Base-by-base conservation (phyloP, 495 filamentous ascomycete species). In the Penicillium egyptiacum region DNA sequence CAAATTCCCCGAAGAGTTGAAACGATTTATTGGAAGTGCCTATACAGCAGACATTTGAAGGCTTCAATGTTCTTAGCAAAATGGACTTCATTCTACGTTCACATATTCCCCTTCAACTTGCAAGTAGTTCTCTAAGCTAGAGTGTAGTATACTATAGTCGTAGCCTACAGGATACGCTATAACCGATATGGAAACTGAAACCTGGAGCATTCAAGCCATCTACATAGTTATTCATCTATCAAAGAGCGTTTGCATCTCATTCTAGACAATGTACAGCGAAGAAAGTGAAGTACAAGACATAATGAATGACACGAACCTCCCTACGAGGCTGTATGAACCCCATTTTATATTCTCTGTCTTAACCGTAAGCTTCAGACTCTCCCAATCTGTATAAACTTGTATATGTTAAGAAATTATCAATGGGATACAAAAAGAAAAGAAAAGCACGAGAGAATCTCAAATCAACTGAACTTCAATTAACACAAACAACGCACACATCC, bases 391-490 rank as follows among this genome's bases (percentile, higher is more conserved):
- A 7, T 17, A 46, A 46, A 46, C 25, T 26, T 46, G 50, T 37
- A 7, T 17, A 26, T 17, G 5, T 7, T 53, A n/a, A 39, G 33
- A 25, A 41, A 17, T n/a, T 39, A 37, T 37, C 16, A 39, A 39
- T n/a, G 16, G n/a, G 7, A 17, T 39, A 17, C 16, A 8, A 39
- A 39, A n/a, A 6, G 8, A 39, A 39, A n/a, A 6, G 8, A 9
- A n/a, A 39, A 39, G 10, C 35, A 39, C 35, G n/a, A 17, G 31
- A 35, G 31, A 14, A 39, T 39, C 35, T 39, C 35, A 39, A 39
- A 8, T 39, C 35, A 50, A 37, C 9, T 12, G 3, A 50, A 51
- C 6, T 51, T 51, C 49, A 40, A 51, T 51, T 41, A 16, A 51
- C 49, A 25, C 20, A 51, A 46, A 46, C 14, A 22, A 22, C 14